Evolutionary conservation across 108 stramenopile genomes (phyloP).

Genomic region (Skeletonema tropicum): DNA sequence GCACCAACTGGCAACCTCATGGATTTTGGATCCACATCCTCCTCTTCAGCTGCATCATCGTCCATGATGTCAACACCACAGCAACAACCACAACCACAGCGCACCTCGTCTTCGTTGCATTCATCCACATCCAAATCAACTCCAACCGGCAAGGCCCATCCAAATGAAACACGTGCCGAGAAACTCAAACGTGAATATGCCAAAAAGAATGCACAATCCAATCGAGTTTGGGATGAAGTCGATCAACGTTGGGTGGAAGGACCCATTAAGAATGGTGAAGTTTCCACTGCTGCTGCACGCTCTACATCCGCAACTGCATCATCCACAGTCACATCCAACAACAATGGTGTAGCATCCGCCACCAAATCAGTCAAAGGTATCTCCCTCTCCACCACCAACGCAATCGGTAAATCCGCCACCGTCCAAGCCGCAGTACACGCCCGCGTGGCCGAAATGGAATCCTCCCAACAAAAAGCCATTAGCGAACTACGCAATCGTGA

Average conservation of each 20-base stretch:
- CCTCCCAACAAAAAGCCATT: conserved; percentile 73
- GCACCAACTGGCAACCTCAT: no score
- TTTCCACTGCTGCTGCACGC: conserved; percentile 2
- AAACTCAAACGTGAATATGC: conserved; percentile 79
- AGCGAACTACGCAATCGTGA: conserved; percentile 74
- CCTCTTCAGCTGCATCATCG: no score
- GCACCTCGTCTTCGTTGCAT: no score
- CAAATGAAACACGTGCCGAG: conserved; percentile 77
- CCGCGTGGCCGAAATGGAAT: conserved; percentile 80
- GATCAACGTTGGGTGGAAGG: conserved; percentile 82
- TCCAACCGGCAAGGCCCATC: conserved; percentile 41
- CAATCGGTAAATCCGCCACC: conserved; percentile 67
- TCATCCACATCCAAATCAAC: conserved; percentile 33
- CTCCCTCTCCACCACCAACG: conserved; percentile 68
- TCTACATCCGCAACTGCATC: not conserved
- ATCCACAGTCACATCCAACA: conserved; percentile 13
- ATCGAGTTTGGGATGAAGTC: conserved; percentile 90
- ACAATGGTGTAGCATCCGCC: conserved; percentile 12
- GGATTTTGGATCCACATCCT: no score
- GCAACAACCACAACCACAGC: no score
- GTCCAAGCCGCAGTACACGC: conserved; percentile 73
- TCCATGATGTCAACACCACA: no score
- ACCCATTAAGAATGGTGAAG: conserved; percentile 41
- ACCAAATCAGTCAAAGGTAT: conserved; percentile 61
- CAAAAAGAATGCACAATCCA: conserved; percentile 55